Evolutionary conservation across 352 stramenopile species (phyloP).

Genomic region (Phytophthora sojae): DNA sequence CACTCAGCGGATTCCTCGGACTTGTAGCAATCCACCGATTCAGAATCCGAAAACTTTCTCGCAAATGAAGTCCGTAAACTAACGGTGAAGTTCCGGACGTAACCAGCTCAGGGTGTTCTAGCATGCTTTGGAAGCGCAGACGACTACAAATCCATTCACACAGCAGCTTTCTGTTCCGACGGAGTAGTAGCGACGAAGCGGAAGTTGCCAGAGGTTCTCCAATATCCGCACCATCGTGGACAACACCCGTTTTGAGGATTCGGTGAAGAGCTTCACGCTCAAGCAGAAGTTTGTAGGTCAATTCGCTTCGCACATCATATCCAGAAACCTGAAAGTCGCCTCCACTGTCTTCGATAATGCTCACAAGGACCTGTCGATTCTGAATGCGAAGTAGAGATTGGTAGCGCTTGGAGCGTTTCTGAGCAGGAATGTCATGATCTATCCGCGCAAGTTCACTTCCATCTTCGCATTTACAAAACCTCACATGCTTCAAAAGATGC

Average conservation of each 20-base stretch:
- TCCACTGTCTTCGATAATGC: constrained; percentile 42
- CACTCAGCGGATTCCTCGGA: constrained; percentile 50
- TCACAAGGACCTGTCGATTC: constrained; percentile 52
- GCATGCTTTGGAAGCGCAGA: constrained; percentile 64
- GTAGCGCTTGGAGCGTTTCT: constrained; percentile 30
- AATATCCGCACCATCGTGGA: neutral
- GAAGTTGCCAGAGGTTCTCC: constrained; percentile 4
- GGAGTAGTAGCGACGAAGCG: constrained; percentile 45
- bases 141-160: constrained; percentile 64
- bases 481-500: constrained; percentile 51
- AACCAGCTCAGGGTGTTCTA: constrained; percentile 62
- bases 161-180: constrained; percentile 48
- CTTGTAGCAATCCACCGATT: constrained; percentile 64
- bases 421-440: constrained; percentile 9
- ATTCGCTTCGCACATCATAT: constrained; percentile 51
- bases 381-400: constrained; percentile 49
- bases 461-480: constrained; percentile 26
- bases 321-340: constrained; percentile 57
- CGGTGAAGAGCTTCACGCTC: constrained; percentile 58
- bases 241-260: constrained; percentile 28
- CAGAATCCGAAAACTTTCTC: constrained; percentile 57
- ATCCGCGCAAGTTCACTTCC: constrained; percentile 26
- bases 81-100: constrained; percentile 49
- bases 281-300: constrained; percentile 53
- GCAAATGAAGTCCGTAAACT: constrained; percentile 50